Percentiles rank a stretch among this genome's conserved stretches.
These are phyloP conservation scores for Rhodotorula toruloides DNA, from an alignment of 768 basidiomycete species.

Conservation along the genomic window DNA sequence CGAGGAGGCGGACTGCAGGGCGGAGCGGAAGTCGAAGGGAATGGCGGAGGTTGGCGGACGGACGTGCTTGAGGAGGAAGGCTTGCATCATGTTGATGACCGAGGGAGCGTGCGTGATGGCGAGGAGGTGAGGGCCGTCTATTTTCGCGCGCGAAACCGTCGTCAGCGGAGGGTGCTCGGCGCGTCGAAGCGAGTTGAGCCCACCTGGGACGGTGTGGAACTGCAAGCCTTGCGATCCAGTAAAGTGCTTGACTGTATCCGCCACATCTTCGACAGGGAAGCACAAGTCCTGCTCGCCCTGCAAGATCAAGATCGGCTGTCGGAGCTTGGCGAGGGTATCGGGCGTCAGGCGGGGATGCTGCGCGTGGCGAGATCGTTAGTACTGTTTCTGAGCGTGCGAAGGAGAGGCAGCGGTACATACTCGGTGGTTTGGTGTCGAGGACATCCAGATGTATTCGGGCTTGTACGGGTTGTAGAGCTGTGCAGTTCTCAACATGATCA, in stretches of 20 bases:
- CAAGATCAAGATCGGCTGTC: conserved; percentile 21
- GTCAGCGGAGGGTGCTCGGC: too few relatives aligned
- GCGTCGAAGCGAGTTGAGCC: background rate
- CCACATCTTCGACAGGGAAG: conserved; percentile 17
- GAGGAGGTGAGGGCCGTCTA: conserved; percentile 23
- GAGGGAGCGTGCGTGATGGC: conserved; percentile 3
- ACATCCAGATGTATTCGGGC: background rate
- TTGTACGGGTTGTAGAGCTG: conserved; percentile 23
- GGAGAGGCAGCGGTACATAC: background rate
- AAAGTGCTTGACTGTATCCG: background rate
- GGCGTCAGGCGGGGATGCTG: conserved; percentile 12
- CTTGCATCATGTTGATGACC: conserved; percentile 12
- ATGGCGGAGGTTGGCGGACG: background rate
- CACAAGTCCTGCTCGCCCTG: conserved; percentile 23
- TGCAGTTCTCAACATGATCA: background rate
- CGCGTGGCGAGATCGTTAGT: background rate
- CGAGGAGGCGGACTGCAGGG: background rate
- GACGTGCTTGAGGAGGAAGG: conserved; percentile 20
- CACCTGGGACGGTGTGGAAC: conserved; percentile 7
- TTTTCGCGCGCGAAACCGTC: background rate
- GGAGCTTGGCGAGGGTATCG: conserved; percentile 5
- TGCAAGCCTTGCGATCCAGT: conserved; percentile 7
- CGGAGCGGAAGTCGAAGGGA: background rate
- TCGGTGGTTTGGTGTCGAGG: conserved; percentile 8
- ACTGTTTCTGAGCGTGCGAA: too few relatives aligned